Conservation (phyloP, 148 eudicot species). For the Salicornia ramosissima region DNA sequence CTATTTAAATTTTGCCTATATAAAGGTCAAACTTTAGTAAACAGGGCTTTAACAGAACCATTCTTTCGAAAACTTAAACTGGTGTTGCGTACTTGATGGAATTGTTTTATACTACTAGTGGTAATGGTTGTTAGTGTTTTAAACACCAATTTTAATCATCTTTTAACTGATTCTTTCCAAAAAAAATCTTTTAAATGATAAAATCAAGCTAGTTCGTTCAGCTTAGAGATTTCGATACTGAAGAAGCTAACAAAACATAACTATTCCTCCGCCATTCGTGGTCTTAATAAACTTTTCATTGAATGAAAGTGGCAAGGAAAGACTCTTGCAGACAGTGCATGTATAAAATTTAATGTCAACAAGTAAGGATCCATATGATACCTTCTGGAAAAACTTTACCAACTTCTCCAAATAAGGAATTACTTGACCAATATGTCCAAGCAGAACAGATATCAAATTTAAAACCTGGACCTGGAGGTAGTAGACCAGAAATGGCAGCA, state of each 20-base stretch:
- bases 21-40: too few relatives aligned
- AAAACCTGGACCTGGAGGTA: slow-evolving; percentile 95
- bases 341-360: background rate
- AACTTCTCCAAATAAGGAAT: slow-evolving; percentile 68
- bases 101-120: too few relatives aligned
- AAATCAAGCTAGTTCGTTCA: background rate
- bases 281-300: too few relatives aligned
- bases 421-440: slow-evolving; percentile 68
- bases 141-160: too few relatives aligned
- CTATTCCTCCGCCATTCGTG: too few relatives aligned
- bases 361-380: slow-evolving; percentile 23
- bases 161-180: too few relatives aligned
- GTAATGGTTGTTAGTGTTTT: too few relatives aligned
- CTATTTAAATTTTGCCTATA: too few relatives aligned
- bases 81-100: too few relatives aligned
- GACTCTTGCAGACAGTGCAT: background rate
- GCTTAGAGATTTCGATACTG: background rate
- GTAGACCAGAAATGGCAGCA: slow-evolving; percentile 3
- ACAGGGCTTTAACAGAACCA: too few relatives aligned
- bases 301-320: background rate
- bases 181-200: background rate
- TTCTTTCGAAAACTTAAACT: too few relatives aligned
- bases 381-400: slow-evolving; percentile 87
- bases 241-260: too few relatives aligned
- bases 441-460: slow-evolving; percentile 77